phyloP scores from a whole-genome alignment of 2,329 filamentous ascomycete species.

The Monilinia polystroma region DNA sequence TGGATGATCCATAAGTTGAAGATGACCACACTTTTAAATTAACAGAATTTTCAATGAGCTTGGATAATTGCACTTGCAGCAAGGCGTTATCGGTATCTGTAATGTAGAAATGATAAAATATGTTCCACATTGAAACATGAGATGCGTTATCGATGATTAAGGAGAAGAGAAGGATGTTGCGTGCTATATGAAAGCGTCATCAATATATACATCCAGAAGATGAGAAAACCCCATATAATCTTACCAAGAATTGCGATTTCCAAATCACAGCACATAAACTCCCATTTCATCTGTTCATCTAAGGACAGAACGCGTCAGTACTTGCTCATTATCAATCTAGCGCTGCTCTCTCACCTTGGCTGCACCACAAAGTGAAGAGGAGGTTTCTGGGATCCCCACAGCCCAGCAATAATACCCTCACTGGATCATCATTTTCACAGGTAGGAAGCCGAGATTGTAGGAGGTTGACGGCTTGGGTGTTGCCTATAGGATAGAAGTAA shows the following conservation, averaged over 20 bases:
- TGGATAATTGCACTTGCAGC: conserved; percentile 12
- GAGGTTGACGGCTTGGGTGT: conserved; percentile 25
- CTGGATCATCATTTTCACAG: conserved; percentile 4
- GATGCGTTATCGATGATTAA: conserved; percentile 19
- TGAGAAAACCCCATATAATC: not conserved
- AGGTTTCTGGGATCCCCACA: conserved; percentile 28
- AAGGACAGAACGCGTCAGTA: not conserved
- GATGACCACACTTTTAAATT: conserved; percentile 16
- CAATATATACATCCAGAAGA: not conserved
- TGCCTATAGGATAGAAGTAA: conserved; percentile 25
- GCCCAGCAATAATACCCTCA: conserved; percentile 23
- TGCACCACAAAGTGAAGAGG: conserved; percentile 23
- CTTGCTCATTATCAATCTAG: accelerated
- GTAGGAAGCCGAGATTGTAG: conserved; percentile 9
- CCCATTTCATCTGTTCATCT: conserved; percentile 8
- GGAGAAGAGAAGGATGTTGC: conserved; percentile 21
- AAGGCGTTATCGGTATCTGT: conserved; percentile 10
- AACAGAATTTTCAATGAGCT: conserved; percentile 8
- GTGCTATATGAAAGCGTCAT: conserved; percentile 13
- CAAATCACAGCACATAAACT: conserved; percentile 9
- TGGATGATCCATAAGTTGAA: conserved; percentile 14
- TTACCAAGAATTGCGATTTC: conserved; percentile 12
- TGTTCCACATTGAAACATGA: conserved; percentile 16
- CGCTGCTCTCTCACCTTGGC: not conserved
- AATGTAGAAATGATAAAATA: conserved; percentile 23